A percentile compares a stretch with the other conserved stretches of the same genome.
phyloP scores from a whole-genome alignment of 192 early-diverging fungal genomes.

The Pilaira anomala region DNA sequence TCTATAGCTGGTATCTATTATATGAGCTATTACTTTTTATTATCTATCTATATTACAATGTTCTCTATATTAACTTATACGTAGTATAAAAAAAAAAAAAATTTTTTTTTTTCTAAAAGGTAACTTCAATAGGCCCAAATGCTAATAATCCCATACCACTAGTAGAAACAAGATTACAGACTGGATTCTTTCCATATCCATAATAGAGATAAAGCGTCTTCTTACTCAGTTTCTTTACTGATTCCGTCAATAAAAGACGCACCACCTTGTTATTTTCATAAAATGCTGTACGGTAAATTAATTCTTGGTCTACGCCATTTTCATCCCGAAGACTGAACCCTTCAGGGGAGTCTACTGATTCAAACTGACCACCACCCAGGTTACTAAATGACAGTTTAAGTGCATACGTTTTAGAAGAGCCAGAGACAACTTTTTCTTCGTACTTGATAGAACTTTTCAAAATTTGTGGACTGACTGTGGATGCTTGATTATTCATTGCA shows the following conservation, averaged over 20 bases:
- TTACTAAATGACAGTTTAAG: not conserved
- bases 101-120: not conserved
- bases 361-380: too few relatives aligned
- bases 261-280: not conserved
- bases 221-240: not conserved
- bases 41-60: too few relatives aligned
- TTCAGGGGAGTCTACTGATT: not conserved
- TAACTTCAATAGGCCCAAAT: not conserved
- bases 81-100: too few relatives aligned
- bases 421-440: not conserved
- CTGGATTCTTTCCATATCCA: constrained; percentile 17
- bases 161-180: constrained; percentile 7
- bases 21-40: too few relatives aligned
- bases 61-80: too few relatives aligned
- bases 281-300: not conserved
- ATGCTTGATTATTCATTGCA: not conserved
- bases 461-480: not conserved
- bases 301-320: not conserved
- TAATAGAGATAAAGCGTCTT: not conserved
- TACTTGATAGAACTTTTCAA: not conserved
- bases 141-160: not conserved
- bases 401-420: not conserved
- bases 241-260: not conserved
- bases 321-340: constrained; percentile 2
- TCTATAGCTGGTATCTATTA: too few relatives aligned